Percentiles rank a stretch among this genome's conserved stretches.
Conservation (phyloP, 208 protist genomes). For the Leishmania braziliensis region DNA sequence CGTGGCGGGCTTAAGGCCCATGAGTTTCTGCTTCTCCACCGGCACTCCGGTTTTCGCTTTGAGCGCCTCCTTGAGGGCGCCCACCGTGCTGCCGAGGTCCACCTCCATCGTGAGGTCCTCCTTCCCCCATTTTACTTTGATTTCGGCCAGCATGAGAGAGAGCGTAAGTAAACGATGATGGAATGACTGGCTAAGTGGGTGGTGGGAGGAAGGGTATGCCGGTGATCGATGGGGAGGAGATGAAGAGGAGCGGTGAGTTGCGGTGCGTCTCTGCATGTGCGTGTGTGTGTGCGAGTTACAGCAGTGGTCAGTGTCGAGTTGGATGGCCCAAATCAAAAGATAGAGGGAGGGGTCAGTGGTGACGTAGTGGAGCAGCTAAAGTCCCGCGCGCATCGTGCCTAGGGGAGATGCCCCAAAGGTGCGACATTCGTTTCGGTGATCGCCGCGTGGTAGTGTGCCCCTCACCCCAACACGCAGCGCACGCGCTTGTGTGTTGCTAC, state of each 20-base stretch:
- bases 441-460: not conserved
- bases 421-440: not conserved
- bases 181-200: not conserved
- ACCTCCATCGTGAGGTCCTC: conserved; percentile 62
- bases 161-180: not conserved
- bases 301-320: not conserved
- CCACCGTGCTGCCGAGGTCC: conserved; percentile 37
- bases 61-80: conserved; percentile 57
- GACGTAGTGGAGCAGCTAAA: not conserved
- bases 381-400: not conserved
- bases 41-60: conserved; percentile 63
- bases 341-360: not conserved
- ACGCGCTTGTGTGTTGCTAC: not conserved
- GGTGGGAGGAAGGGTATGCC: not conserved
- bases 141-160: conserved; percentile 28
- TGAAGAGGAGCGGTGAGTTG: not conserved
- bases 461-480: not conserved
- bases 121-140: conserved; percentile 86
- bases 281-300: not conserved
- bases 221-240: not conserved
- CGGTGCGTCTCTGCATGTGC: not conserved
- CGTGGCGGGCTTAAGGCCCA: conserved; percentile 54
- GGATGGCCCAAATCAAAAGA: not conserved
- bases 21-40: conserved; percentile 85
- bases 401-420: not conserved